Evolutionary conservation across 805 yeast species (phyloP).

Genomic region (Dipodascus geniculatus): DNA sequence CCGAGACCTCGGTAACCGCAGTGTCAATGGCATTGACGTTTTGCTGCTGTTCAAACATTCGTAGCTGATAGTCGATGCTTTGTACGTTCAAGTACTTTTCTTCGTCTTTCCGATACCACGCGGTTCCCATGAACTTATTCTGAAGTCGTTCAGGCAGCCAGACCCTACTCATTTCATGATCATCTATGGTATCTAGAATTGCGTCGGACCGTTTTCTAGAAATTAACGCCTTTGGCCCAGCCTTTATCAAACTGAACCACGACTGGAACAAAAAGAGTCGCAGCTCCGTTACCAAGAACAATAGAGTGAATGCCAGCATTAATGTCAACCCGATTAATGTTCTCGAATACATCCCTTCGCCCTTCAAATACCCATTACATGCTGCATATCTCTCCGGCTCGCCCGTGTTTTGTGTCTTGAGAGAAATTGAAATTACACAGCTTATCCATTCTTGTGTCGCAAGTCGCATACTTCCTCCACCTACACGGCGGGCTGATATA

Average conservation of each 20-base stretch:
- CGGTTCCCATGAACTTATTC: background rate
- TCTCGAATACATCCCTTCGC: slow-evolving; percentile 3
- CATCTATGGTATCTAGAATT: background rate
- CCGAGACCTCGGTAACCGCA: background rate
- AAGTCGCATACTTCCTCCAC: background rate
- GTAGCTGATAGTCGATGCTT: background rate
- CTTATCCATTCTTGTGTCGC: slow-evolving; percentile 1
- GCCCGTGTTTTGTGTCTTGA: background rate
- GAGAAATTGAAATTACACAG: background rate
- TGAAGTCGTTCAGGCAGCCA: background rate
- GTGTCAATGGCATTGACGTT: background rate
- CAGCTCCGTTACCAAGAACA: background rate
- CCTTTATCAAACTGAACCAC: background rate
- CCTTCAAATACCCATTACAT: background rate
- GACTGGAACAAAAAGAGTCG: background rate
- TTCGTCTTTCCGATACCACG: background rate
- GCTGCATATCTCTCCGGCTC: background rate
- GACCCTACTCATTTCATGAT: background rate
- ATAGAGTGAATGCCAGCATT: background rate
- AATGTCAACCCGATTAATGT: slow-evolving; percentile 1
- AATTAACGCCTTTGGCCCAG: background rate
- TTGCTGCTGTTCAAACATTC: background rate
- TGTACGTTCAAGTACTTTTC: background rate
- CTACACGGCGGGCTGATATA: background rate
- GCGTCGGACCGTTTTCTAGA: background rate